These are phyloP conservation scores for Geoglossum glabrum DNA, from an alignment of 495 filamentous ascomycete genomes.

Conservation along the genomic window DNA sequence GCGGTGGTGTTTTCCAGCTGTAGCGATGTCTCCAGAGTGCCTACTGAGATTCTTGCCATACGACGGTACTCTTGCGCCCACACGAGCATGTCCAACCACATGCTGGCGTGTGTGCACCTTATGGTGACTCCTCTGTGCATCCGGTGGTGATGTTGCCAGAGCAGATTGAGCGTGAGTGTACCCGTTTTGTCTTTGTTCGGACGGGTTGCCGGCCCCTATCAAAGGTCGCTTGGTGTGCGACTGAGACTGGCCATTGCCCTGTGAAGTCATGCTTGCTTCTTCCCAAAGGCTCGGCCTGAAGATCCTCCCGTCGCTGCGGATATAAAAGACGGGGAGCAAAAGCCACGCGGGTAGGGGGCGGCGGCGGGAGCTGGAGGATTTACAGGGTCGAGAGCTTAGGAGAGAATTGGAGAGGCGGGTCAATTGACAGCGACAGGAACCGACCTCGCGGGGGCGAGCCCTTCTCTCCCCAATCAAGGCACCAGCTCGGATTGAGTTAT, in stretches of 20 bases:
- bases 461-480: neutral
- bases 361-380: neutral
- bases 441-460: neutral
- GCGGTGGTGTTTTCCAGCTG: constrained; percentile 1
- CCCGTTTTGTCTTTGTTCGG: neutral
- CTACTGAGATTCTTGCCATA: constrained; percentile 7
- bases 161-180: neutral
- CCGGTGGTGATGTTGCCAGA: neutral
- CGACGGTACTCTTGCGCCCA: neutral
- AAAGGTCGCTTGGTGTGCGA: neutral
- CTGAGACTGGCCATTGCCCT: neutral
- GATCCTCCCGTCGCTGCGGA: neutral
- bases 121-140: neutral
- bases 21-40: constrained; percentile 1
- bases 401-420: neutral
- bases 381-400: neutral
- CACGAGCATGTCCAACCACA: constrained; percentile 5
- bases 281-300: neutral
- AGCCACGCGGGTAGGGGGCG: neutral
- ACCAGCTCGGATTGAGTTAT: neutral
- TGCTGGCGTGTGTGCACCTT: constrained; percentile 3
- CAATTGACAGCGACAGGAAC: neutral
- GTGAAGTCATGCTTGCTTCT: neutral
- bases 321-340: neutral
- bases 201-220: neutral